phyloP scores from a whole-genome alignment of 1,139 yeast species.

The Saccharomyces pastorianus region DNA sequence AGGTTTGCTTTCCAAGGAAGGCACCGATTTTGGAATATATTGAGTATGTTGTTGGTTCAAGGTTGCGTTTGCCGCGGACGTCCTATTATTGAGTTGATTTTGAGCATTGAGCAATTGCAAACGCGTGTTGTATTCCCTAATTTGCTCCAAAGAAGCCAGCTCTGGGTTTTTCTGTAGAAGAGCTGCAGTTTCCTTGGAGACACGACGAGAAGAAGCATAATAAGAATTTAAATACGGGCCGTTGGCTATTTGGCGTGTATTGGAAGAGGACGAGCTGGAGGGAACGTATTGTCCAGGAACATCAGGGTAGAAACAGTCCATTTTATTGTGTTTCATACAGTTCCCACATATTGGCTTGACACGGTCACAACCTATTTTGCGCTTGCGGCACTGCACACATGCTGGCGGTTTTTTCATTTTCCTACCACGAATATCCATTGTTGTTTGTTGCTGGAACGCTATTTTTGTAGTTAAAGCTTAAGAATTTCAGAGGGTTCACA shows the following conservation, averaged over 20 bases:
- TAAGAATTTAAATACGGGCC: slow-evolving; percentile 3
- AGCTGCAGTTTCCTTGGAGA: slow-evolving; percentile 8
- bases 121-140: slow-evolving; percentile 25
- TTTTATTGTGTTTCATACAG: no score
- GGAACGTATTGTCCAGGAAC: slow-evolving; percentile 8
- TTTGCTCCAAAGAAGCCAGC: slow-evolving; percentile 25
- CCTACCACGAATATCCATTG: slow-evolving; percentile 12
- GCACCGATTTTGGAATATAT: slow-evolving; percentile 19
- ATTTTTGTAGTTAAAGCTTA: neutral
- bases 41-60: slow-evolving; percentile 10
- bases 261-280: neutral
- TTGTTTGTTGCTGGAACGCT: slow-evolving; percentile 1
- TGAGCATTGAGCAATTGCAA: slow-evolving; percentile 20
- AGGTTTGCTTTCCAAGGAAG: slow-evolving; percentile 18
- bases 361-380: no score
- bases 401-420: no score
- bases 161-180: slow-evolving; percentile 17
- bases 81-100: slow-evolving; percentile 8
- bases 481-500: neutral
- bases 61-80: neutral
- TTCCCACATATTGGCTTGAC: no score
- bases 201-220: slow-evolving; percentile 2
- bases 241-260: neutral
- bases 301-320: no score
- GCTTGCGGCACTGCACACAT: no score